Conservation (phyloP, 768 basidiomycete genomes). For the Boletus barrowsii region DNA sequence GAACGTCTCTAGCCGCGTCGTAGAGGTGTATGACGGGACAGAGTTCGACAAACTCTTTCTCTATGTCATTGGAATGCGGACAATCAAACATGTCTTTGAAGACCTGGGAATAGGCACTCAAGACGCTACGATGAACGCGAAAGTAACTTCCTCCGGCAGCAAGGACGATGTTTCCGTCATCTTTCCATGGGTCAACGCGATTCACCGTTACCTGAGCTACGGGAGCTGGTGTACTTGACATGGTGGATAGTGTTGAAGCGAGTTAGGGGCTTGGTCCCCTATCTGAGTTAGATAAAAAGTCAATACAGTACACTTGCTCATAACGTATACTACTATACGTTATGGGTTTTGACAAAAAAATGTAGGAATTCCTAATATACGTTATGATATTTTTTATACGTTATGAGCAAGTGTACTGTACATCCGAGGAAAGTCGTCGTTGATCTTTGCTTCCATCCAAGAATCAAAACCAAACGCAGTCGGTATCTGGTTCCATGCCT, state of each 20-base stretch:
- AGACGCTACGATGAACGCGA: constrained; percentile 28
- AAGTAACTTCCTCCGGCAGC: constrained; percentile 23
- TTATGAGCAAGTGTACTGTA: too few relatives aligned
- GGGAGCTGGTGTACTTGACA: background rate
- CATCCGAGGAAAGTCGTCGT: background rate
- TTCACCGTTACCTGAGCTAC: background rate
- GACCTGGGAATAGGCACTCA: constrained; percentile 25
- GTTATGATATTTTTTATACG: too few relatives aligned
- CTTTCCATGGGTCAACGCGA: constrained; percentile 1
- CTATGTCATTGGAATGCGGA: background rate
- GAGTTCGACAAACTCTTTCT: constrained; percentile 9
- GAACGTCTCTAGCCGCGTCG: constrained; percentile 11
- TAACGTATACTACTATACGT: too few relatives aligned
- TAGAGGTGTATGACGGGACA: constrained; percentile 20
- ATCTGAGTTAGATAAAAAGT: too few relatives aligned
- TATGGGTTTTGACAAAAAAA: too few relatives aligned
- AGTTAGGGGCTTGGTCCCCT: too few relatives aligned
- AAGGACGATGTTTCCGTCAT: constrained; percentile 30
- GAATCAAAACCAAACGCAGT: constrained; percentile 8
- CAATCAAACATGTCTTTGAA: constrained; percentile 29
- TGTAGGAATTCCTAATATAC: too few relatives aligned
- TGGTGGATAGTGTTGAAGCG: background rate
- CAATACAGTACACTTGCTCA: too few relatives aligned
- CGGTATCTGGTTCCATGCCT: constrained; percentile 14
- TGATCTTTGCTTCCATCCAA: constrained; percentile 2